These are phyloP conservation scores for Przewalskia tangutica DNA, from an alignment of 257 asterid species.

Conservation along the genomic window DNA sequence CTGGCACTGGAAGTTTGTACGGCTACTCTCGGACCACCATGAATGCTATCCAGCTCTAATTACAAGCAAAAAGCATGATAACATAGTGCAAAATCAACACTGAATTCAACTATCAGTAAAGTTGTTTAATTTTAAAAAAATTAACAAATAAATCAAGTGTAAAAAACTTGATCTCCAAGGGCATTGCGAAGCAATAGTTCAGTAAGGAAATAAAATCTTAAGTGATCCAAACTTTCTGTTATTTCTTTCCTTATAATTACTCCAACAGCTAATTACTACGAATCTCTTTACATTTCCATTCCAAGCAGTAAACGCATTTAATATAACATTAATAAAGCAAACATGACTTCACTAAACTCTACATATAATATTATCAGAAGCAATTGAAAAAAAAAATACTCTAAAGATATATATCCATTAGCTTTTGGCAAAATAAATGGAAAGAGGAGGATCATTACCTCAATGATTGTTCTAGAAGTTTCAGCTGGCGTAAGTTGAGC, in stretches of 20 bases:
- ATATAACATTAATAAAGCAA: not conserved
- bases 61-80: not conserved
- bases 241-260: too few species aligned
- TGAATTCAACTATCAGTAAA: not conserved
- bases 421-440: not conserved
- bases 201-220: not conserved
- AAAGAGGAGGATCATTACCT: slow-evolving; percentile 26
- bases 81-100: slow-evolving; percentile 7
- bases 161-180: not conserved
- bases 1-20: not conserved
- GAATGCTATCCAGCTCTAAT: not conserved
- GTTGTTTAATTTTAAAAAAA: not conserved
- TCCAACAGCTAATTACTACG: not conserved
- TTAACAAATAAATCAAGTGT: not conserved
- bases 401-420: not conserved
- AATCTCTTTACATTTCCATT: not conserved
- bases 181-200: not conserved
- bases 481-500: slow-evolving; percentile 72
- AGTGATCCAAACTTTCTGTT: not conserved
- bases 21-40: not conserved
- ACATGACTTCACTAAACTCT: not conserved
- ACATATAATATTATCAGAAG: not conserved
- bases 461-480: slow-evolving; percentile 68
- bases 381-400: not conserved
- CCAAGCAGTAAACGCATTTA: not conserved